These are phyloP conservation scores for Moricandia arvensis DNA, from an alignment of 345 rosid genomes.

Conservation along the genomic window DNA sequence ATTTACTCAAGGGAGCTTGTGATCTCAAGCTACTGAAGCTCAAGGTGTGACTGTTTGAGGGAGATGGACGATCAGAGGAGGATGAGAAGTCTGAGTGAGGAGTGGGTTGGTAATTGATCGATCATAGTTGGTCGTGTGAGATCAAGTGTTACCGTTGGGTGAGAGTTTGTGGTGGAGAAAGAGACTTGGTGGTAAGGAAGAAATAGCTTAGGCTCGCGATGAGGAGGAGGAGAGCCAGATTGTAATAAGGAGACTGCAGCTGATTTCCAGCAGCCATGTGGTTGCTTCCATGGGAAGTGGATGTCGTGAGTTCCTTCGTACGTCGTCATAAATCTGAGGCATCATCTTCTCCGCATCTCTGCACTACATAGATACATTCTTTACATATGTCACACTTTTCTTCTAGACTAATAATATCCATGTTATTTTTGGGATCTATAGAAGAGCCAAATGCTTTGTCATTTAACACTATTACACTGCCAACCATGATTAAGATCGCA, in stretches of 20 bases:
- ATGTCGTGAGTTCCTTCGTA: conserved; percentile 48
- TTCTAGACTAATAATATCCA: not conserved
- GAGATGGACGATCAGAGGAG: conserved; percentile 30
- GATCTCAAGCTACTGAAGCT: conserved; percentile 31
- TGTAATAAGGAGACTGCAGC: conserved; percentile 45
- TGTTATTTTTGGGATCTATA: not conserved
- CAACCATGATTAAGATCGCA: not conserved
- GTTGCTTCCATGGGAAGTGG: conserved; percentile 45
- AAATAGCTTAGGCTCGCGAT: conserved; percentile 16
- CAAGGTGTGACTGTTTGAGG: conserved; percentile 16
- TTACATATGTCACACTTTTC: not conserved
- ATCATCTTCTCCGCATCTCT: conserved; percentile 42
- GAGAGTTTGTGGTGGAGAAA: conserved; percentile 49
- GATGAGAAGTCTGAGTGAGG: conserved; percentile 49
- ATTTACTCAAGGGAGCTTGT: conserved; percentile 25
- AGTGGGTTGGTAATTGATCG: conserved; percentile 32
- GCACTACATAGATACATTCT: conserved; percentile 26
- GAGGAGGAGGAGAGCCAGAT: conserved; percentile 37
- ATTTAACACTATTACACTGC: not conserved
- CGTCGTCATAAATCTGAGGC: conserved; percentile 38
- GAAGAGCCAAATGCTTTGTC: not conserved
- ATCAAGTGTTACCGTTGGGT: conserved; percentile 69
- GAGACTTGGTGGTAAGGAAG: conserved; percentile 40
- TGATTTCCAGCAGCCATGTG: conserved; percentile 46
- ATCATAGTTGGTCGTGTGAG: conserved; percentile 46